A percentile compares a stretch with the other conserved stretches of the same genome.
Conservation (phyloP, 202 grass and related monocot species). For the Dendrocalamus latiflorus region DNA sequence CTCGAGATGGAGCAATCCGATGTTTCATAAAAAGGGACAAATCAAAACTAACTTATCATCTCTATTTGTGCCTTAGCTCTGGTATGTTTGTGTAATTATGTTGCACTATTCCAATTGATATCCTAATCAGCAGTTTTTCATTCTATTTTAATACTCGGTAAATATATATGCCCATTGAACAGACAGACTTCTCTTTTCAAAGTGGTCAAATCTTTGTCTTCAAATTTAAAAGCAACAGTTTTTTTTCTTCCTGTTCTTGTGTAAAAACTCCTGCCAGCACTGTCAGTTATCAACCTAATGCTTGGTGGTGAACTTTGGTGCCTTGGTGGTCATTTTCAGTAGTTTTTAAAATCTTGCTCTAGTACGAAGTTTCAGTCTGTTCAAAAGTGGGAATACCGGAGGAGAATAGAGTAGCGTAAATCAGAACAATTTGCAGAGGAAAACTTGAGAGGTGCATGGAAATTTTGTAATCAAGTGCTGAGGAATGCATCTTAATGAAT, state of each 20-base stretch:
- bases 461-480: too few species aligned
- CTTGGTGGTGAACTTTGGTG: too few species aligned
- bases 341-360: too few species aligned
- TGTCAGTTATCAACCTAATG: background rate
- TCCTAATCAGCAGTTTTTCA: background rate
- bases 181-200: background rate
- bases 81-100: conserved; percentile 41
- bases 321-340: too few species aligned
- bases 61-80: conserved; percentile 82
- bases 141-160: background rate
- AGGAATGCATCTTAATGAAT: background rate
- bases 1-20: conserved; percentile 65
- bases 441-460: too few species aligned
- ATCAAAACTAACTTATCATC: conserved; percentile 84
- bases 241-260: conserved; percentile 8
- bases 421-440: too few species aligned
- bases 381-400: too few species aligned
- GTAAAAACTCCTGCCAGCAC: background rate
- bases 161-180: background rate
- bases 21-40: conserved; percentile 89
- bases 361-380: too few species aligned
- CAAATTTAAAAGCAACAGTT: background rate
- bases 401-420: too few species aligned
- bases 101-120: background rate
- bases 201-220: background rate